A percentile compares a stretch with the other conserved stretches of the same genome.
Evolutionary conservation across 805 yeast genomes (phyloP).

Genomic region (Ogataea saltuana): DNA sequence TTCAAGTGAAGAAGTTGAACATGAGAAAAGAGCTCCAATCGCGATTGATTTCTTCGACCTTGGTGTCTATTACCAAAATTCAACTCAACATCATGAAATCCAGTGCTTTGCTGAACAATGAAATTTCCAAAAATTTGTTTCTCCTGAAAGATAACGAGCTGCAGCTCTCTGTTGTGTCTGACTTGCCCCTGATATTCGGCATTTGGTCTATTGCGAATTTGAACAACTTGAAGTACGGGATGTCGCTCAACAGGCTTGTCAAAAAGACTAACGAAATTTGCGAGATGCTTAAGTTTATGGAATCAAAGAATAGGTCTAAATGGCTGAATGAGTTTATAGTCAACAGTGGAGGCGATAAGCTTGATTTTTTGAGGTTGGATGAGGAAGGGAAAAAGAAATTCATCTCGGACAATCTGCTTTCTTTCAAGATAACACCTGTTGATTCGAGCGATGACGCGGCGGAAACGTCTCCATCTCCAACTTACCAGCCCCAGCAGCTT

Average conservation of each 20-base stretch:
- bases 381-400: conserved; percentile 24
- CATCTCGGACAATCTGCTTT: conserved; percentile 25
- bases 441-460: conserved; percentile 1
- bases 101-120: conserved; percentile 33
- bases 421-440: conserved; percentile 19
- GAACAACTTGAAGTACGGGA: conserved; percentile 58
- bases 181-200: conserved; percentile 72
- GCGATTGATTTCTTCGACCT: conserved; percentile 35
- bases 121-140: conserved; percentile 34
- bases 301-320: conserved; percentile 50
- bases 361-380: conserved; percentile 32
- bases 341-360: conserved; percentile 29
- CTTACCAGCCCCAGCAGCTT: conserved; percentile 9
- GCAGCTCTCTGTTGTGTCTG: conserved; percentile 46
- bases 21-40: conserved; percentile 34
- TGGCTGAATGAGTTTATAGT: conserved; percentile 67
- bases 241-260: conserved; percentile 39
- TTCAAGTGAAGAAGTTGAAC: conserved; percentile 41
- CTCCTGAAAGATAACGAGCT: conserved; percentile 35
- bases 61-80: conserved; percentile 38
- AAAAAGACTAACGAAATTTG: conserved; percentile 55
- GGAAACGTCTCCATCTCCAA: conserved; percentile 9
- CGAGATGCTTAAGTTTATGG: conserved; percentile 57
- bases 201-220: conserved; percentile 62
- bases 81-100: conserved; percentile 40